Evolutionary conservation across 2,329 filamentous ascomycete genomes (phyloP), one percentile per base, ranked within the genome.

Genomic region (Reticulascus tulasneorum): DNA sequence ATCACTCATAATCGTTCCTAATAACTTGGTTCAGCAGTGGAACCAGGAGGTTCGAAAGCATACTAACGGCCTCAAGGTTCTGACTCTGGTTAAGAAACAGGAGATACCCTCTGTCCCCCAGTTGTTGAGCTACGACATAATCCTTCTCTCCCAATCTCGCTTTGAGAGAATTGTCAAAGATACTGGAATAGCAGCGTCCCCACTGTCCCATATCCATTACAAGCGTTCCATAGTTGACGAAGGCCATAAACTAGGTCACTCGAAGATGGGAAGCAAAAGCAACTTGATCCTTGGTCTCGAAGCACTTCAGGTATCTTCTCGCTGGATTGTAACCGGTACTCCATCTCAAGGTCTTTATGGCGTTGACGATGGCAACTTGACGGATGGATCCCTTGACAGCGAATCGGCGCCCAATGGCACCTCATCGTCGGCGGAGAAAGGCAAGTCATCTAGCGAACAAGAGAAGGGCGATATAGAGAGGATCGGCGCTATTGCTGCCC

Each of bases 271-370:
- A 9, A 67, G 66, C 33, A 77, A 70, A 47, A 87, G 79, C 28
- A 68, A 73, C 25, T 50, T 79, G 6, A 62, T 77, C 15, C 53
- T 64, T 3, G 66, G 70, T 3, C 56, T 82, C 2, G 71, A 80
- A 13, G 55, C 56, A 10, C 56, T 84, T n/a, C 62, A 71, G 9
- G 64, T 88, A 12, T 82, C 88, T 29, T 77, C 86, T 13, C 78
- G 85, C 9, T 96, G 91, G 91, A 79, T 94, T 5, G 84, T 95
- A 1, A 94, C 86, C 1, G 91, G 91, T 37, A 97, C 91, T 0
- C 91, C 91, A 3, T 88, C 89, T 1, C 82, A 82, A 44, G 86
- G 89, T 9, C 66, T 96, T 0, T 86, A 88, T 37, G 88, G 90
- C 1, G 73, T 88, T 5, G 55, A 58, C 21, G 32, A 38, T 18